phyloP scores from a whole-genome alignment of 2,329 filamentous ascomycete genomes.

The Acrocalymma vagum region DNA sequence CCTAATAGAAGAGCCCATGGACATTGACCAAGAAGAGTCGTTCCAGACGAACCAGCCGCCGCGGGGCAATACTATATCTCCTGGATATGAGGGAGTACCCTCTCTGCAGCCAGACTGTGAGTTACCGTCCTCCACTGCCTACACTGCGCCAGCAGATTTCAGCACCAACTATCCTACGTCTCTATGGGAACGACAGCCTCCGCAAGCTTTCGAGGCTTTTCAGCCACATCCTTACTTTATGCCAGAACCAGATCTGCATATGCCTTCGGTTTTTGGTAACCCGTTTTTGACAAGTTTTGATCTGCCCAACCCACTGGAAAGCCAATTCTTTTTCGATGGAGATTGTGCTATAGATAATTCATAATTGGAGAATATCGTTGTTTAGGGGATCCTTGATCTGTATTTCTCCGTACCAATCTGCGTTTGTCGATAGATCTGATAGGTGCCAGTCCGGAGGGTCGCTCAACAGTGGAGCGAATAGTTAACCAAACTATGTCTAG shows the following conservation, averaged over 20 bases:
- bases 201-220: neutral
- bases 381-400: too few species aligned
- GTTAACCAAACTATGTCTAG: slow-evolving; percentile 11
- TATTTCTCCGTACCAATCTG: too few species aligned
- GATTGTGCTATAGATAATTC: too few species aligned
- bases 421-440: too few species aligned
- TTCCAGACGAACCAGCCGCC: neutral
- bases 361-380: too few species aligned
- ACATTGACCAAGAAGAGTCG: slow-evolving; percentile 9
- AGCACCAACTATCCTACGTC: neutral
- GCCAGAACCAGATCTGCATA: slow-evolving; percentile 5
- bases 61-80: neutral
- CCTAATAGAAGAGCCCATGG: neutral
- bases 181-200: neutral
- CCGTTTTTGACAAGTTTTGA: slow-evolving; percentile 19
- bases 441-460: too few species aligned
- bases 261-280: slow-evolving; percentile 13
- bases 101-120: too few species aligned
- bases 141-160: neutral
- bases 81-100: too few species aligned
- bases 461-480: too few species aligned
- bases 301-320: slow-evolving; percentile 2
- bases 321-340: too few species aligned
- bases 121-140: too few species aligned
- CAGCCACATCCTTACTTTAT: neutral